A percentile compares a stretch with the other conserved stretches of the same genome.
phyloP scores from a whole-genome alignment of 345 rosid species.

The Euclidium syriacum region DNA sequence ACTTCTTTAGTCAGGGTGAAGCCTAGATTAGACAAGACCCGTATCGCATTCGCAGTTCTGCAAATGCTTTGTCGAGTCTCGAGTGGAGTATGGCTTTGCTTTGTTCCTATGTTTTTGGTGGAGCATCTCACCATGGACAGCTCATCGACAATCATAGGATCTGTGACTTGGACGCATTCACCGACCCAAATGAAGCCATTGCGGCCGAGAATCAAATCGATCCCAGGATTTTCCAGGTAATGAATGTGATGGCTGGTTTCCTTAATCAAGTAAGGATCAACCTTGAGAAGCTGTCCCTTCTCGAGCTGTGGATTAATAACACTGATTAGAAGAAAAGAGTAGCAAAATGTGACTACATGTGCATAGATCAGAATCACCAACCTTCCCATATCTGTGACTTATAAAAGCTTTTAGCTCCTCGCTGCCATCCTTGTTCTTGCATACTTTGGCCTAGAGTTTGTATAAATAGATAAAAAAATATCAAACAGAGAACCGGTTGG shows the following conservation, averaged over 20 bases:
- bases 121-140: too few species aligned
- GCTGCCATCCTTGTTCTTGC: slow-evolving; percentile 77
- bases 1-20: slow-evolving; percentile 59
- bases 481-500: background rate
- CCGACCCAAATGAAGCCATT: slow-evolving; percentile 96
- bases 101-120: slow-evolving; percentile 32
- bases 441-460: slow-evolving; percentile 74
- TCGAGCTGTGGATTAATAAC: slow-evolving; percentile 54
- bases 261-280: slow-evolving; percentile 76
- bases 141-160: slow-evolving; percentile 42
- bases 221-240: slow-evolving; percentile 58
- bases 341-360: too few species aligned
- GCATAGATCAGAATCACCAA: slow-evolving; percentile 30
- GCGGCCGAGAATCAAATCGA: slow-evolving; percentile 81
- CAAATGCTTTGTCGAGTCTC: slow-evolving; percentile 72
- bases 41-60: slow-evolving; percentile 71
- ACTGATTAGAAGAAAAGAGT: background rate
- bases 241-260: slow-evolving; percentile 82
- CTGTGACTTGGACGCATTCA: slow-evolving; percentile 62
- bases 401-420: slow-evolving; percentile 89
- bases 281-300: slow-evolving; percentile 70
- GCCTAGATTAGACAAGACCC: slow-evolving; percentile 64
- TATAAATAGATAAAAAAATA: background rate
- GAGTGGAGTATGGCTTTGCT: slow-evolving; percentile 29
- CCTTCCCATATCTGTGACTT: slow-evolving; percentile 96